These are phyloP conservation scores for Nemania bipapillata DNA, from an alignment of 2,329 filamentous ascomycete species.

Conservation along the genomic window DNA sequence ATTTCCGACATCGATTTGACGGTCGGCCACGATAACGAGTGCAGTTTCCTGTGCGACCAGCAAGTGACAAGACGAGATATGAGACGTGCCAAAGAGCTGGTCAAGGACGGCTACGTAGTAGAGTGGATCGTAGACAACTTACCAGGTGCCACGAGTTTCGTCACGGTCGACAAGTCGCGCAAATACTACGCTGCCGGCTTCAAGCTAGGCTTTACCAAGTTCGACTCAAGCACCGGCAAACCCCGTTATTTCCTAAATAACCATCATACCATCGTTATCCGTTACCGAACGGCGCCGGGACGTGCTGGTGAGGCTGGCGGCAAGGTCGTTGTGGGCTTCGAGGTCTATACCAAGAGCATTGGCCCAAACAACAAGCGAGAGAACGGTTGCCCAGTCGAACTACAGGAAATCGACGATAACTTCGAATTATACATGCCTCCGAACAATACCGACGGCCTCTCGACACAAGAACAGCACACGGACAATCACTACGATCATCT, in stretches of 20 bases:
- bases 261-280: slow-evolving; percentile 85
- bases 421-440: slow-evolving; percentile 76
- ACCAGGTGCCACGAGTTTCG: slow-evolving; percentile 87
- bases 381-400: slow-evolving; percentile 74
- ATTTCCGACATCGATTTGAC: slow-evolving; percentile 83
- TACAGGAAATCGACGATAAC: slow-evolving; percentile 70
- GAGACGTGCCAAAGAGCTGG: slow-evolving; percentile 74
- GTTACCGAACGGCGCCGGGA: slow-evolving; percentile 77
- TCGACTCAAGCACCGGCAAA: slow-evolving; percentile 67
- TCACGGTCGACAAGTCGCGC: slow-evolving; percentile 82
- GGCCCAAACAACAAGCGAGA: slow-evolving; percentile 68
- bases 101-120: slow-evolving; percentile 82
- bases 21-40: slow-evolving; percentile 80
- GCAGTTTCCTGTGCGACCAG: slow-evolving; percentile 76
- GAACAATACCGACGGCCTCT: slow-evolving; percentile 65
- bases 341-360: slow-evolving; percentile 89
- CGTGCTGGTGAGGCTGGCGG: slow-evolving; percentile 74
- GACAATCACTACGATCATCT: slow-evolving; percentile 67
- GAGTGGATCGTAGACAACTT: slow-evolving; percentile 96
- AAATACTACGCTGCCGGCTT: slow-evolving; percentile 93
- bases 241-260: slow-evolving; percentile 83
- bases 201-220: slow-evolving; percentile 83
- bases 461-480: slow-evolving; percentile 64
- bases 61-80: slow-evolving; percentile 73
- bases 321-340: slow-evolving; percentile 87